These are phyloP conservation scores for Phaffomyces thermotolerans DNA, from an alignment of 805 yeast genomes.

Conservation along the genomic window DNA sequence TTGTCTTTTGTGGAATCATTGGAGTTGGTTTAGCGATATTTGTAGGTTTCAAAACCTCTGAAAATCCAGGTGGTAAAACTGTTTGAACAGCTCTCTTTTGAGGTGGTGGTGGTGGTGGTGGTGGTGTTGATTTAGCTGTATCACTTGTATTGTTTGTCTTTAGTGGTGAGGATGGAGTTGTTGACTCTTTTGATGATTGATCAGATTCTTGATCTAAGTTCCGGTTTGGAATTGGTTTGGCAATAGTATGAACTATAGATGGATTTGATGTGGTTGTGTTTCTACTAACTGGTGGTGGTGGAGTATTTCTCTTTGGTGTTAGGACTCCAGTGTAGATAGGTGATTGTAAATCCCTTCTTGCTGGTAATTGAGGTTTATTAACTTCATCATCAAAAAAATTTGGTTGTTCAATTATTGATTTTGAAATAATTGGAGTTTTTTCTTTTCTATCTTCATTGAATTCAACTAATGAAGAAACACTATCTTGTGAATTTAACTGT, in stretches of 20 bases:
- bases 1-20: background rate
- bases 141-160: background rate
- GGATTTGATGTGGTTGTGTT: background rate
- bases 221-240: background rate
- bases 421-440: background rate
- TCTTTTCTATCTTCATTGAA: slow-evolving; percentile 3
- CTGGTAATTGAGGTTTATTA: slow-evolving; percentile 17
- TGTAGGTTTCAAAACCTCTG: no score
- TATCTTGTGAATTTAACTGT: slow-evolving; percentile 25
- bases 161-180: slow-evolving; percentile 12
- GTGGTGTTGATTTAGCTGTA: slow-evolving; percentile 1
- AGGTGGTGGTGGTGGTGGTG: slow-evolving; percentile 3
- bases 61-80: no score
- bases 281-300: slow-evolving; percentile 5
- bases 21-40: slow-evolving; percentile 6
- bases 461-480: slow-evolving; percentile 18
- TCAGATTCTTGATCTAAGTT: no score
- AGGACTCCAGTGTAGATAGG: slow-evolving; percentile 10
- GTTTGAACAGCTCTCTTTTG: background rate
- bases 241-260: background rate
- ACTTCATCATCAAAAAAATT: slow-evolving; percentile 18
- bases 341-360: slow-evolving; percentile 5
- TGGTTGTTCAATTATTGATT: slow-evolving; percentile 5
- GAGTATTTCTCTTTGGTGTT: slow-evolving; percentile 15
- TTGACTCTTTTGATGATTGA: slow-evolving; percentile 5